Percentiles rank a stretch among this genome's conserved stretches.
Conservation (phyloP, 164 flowering plant species). For the Nymphaea colorata region DNA sequence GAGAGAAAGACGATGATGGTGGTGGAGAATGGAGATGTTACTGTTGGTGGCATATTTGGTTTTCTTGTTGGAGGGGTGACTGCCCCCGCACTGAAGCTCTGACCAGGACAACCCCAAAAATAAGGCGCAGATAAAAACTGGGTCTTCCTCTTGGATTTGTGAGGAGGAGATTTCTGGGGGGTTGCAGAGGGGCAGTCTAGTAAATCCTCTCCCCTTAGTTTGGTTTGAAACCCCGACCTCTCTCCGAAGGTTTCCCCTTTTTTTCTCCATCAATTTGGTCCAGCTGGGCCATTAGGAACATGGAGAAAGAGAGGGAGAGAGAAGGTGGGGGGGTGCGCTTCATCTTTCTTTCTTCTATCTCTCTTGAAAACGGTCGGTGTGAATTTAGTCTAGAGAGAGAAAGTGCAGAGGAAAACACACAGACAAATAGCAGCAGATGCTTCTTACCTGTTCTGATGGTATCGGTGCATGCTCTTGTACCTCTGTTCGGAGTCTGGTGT, state of each 20-base stretch:
- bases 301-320: constrained; percentile 5
- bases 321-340: background rate
- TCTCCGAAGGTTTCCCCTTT: constrained; percentile 15
- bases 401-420: background rate
- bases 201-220: constrained; percentile 12
- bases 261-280: constrained; percentile 29
- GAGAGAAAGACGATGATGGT: constrained; percentile 4
- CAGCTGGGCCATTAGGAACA: constrained; percentile 41
- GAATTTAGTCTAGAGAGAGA: constrained; percentile 7
- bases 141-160: constrained; percentile 3
- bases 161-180: constrained; percentile 30
- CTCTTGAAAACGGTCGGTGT: background rate
- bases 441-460: background rate
- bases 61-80: constrained; percentile 30
- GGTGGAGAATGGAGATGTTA: background rate
- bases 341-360: background rate
- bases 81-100: constrained; percentile 32
- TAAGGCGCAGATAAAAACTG: constrained; percentile 32
- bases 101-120: constrained; percentile 47
- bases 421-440: background rate
- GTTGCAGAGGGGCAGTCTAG: constrained; percentile 77
- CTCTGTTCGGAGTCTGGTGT: constrained; percentile 1
- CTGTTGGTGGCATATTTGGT: constrained; percentile 9
- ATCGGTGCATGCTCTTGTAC: constrained; percentile 9
- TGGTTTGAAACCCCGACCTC: constrained; percentile 21